phyloP scores from a whole-genome alignment of 148 eudicot genomes.

The Fagopyrum esculentum region DNA sequence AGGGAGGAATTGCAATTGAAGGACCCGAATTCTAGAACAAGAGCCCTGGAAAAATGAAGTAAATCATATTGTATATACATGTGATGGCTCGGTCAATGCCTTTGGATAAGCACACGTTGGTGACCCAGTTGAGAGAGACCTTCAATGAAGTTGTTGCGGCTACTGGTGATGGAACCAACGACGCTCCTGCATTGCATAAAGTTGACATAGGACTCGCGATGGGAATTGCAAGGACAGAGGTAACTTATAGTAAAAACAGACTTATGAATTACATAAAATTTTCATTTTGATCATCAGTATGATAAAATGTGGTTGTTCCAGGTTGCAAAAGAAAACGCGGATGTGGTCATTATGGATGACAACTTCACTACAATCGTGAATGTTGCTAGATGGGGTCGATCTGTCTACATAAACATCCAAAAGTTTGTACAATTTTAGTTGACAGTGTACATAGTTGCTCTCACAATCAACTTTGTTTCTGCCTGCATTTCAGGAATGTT shows the following conservation, averaged over 20 bases:
- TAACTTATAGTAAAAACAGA: background rate
- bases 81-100: conserved; percentile 86
- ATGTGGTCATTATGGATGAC: conserved; percentile 78
- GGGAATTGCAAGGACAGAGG: conserved; percentile 90
- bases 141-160: conserved; percentile 69
- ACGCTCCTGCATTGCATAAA: conserved; percentile 83
- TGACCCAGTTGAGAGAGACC: conserved; percentile 37
- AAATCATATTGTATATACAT: conserved; percentile 58
- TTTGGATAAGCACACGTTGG: conserved; percentile 60
- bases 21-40: conserved; percentile 54
- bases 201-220: conserved; percentile 87
- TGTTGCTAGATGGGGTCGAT: conserved; percentile 80
- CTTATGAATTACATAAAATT: too few relatives aligned
- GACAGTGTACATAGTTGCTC: conserved; percentile 81
- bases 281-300: background rate
- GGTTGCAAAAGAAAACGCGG: conserved; percentile 93
- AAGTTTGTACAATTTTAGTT: conserved; percentile 89
- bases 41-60: conserved; percentile 47
- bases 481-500: conserved; percentile 65
- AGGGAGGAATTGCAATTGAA: conserved; percentile 65
- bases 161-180: conserved; percentile 89
- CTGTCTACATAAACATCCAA: conserved; percentile 80
- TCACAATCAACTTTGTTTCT: conserved; percentile 61
- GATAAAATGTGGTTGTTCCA: conserved; percentile 13
- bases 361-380: conserved; percentile 64